Evolutionary conservation across 257 asterid genomes (phyloP).

Genomic region (Cinchona pubescens): DNA sequence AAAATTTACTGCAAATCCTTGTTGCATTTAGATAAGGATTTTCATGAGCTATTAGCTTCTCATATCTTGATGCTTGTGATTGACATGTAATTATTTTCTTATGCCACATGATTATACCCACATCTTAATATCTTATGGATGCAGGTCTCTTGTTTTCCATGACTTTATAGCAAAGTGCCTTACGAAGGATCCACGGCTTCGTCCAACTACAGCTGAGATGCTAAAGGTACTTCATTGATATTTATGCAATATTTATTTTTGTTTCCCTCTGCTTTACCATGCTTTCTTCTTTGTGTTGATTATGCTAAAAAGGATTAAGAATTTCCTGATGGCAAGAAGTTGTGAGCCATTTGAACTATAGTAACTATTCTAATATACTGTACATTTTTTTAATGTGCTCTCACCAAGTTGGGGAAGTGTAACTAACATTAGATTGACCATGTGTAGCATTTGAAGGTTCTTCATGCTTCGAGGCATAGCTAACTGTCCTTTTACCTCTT

Average conservation of each 20-base stretch:
- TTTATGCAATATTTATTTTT: conserved; percentile 13
- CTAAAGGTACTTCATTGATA: conserved; percentile 53
- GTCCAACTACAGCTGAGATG: conserved; percentile 96
- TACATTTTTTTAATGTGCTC: neutral
- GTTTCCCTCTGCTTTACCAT: neutral
- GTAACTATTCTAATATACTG: neutral
- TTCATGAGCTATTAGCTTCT: neutral
- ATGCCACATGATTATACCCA: neutral
- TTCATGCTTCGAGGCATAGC: neutral
- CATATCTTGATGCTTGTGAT: neutral
- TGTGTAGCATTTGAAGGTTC: neutral
- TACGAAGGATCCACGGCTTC: conserved; percentile 92
- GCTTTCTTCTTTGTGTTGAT: neutral
- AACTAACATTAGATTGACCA: neutral
- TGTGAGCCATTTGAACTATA: neutral
- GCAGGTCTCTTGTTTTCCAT: conserved; percentile 96
- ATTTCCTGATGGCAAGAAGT: neutral
- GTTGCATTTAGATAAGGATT: neutral
- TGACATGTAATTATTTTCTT: neutral
- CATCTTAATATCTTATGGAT: conserved; percentile 21
- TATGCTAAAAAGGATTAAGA: neutral
- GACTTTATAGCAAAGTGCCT: conserved; percentile 94
- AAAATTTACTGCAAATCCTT: neutral
- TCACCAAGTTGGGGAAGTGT: neutral
- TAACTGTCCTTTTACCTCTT: neutral